Base-by-base conservation (phyloP, 257 asterid genomes). In the Solanum bulbocastanum region DNA sequence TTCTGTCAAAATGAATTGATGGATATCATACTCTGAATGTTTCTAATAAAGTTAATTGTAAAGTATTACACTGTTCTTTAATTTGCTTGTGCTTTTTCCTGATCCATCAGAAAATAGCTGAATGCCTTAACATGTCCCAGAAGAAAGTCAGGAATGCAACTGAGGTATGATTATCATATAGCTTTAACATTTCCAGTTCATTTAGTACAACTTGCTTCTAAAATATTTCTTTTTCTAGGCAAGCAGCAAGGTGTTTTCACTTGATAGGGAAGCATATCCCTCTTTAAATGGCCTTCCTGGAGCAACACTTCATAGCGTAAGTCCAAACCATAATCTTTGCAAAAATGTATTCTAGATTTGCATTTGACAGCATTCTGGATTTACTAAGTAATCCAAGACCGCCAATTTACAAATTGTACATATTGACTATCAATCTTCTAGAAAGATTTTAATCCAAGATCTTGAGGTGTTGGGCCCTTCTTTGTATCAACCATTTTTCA, bases 111-210 rank as follows among this genome's bases (percentile, higher is more conserved):
- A 96, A 89, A 88, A 96, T 97, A 88, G 99, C 99, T 87, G 96
- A 96, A 91, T 88, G 87, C 89, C 93, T 97, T 30, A 96, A 95
- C 93, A 94, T 97, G 95, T 93, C 98, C 4, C 94, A 94, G 90
- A 94, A 93, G 93, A 96, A 97, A 93, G 98, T 97, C 90, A 93
- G 94, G 90, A 97, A 97, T 91, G 99, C 99, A 83, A 96, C 98
- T 56, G 99, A 97, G 99, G 99, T 97, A 95, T 30, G 85, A 32
- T 46, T 30, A 81, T 81, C 85, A 10, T 81, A 10, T 49, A 49
- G 44, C 40, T 81, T 81, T 46, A 27, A 30, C 18, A 46, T 81
- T 81, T 46, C 69, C 68, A 49, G 85, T 49, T 49, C 85, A 46
- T 49, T 9, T 18, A 8, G 85, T 46, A 27, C 40, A 18, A 46